Evolutionary conservation across 2,329 filamentous ascomycete species (phyloP), one percentile per base, ranked within the genome.

Genomic region (Fusarium sarcochroum): DNA sequence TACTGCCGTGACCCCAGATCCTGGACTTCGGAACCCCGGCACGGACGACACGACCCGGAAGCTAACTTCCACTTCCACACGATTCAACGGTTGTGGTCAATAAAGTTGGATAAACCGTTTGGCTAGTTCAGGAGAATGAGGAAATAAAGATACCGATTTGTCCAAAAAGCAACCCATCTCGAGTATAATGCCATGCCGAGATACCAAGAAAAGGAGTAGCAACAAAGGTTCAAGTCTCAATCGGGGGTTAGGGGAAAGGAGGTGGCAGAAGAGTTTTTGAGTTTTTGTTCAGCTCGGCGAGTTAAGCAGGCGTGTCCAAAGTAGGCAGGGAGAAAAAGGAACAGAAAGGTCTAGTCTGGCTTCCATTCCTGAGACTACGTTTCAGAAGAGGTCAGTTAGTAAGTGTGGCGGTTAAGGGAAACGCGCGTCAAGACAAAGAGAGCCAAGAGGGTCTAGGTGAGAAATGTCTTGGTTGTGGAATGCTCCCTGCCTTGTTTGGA

Each of bases 381-480:
- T 69, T 68, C 65, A 69, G 59, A 68, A 51, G 27, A 21, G 25
- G 64, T 60, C 52, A 15, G 23, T 40, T 41, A 17, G n/a, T 41
- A 25, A 23, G 27, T 49, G 64, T 59, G 64, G 64, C 64, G 48
- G 54, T 49, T 68, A 56, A 34, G 38, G 37, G 41, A 42, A 62
- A 68, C 66, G 66, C 66, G 66, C 66, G 66, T 69, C 66, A 45
- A 54, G 30, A 34, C 20, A 34, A 46, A 56, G 34, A 46, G 50
- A 6, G 20, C 25, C 25, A 47, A 21, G 25, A 54, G 42, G 17
- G 35, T 60, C 50, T 45, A 38, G 32, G 40, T 51, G 15, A 23
- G 47, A 15, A 38, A 57, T 68, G 60, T 68, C 60, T 68, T 58
- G 20, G 47, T 40, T 42, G 53, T 54, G 66, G 66, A 68, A 68